These are phyloP conservation scores for Paecilomyces fulvus DNA, from an alignment of 2,329 filamentous ascomycete species.

Conservation along the genomic window DNA sequence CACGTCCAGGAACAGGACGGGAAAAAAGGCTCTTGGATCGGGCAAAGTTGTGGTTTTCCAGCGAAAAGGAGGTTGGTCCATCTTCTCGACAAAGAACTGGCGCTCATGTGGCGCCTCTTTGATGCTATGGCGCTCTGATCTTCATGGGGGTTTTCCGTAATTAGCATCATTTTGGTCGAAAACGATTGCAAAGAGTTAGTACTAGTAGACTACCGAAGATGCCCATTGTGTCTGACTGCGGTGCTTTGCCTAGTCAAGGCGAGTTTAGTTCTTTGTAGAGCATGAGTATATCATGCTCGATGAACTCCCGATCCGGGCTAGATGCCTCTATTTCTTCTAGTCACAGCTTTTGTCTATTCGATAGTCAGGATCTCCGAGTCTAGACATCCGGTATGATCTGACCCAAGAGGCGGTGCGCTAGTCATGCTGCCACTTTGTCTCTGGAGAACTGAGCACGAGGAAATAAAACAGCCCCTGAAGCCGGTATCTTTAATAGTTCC, in stretches of 20 bases:
- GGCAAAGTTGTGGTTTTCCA: neutral
- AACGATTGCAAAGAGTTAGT: neutral
- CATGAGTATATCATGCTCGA: neutral
- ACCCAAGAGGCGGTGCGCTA: neutral
- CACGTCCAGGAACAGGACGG: conserved; percentile 14
- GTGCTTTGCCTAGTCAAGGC: neutral
- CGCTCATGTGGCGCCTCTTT: neutral
- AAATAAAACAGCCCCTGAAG: neutral
- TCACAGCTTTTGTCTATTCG: neutral
- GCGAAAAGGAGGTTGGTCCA: neutral
- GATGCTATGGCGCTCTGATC: neutral
- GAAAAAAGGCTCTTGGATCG: conserved; percentile 5
- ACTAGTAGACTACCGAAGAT: neutral
- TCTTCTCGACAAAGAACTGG: neutral
- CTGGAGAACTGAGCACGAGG: neutral
- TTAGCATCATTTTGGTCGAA: neutral
- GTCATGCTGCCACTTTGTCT: neutral
- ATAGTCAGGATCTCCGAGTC: neutral
- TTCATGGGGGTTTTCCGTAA: neutral
- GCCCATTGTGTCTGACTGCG: neutral
- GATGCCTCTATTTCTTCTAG: neutral
- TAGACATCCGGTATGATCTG: neutral
- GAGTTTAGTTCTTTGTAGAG: neutral
- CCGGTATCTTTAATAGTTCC: neutral
- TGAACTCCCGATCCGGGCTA: neutral